Percentiles rank a stretch among this genome's conserved stretches.
Conservation (phyloP, 2,329 filamentous ascomycete genomes). For the Byssochlamys sp. region DNA sequence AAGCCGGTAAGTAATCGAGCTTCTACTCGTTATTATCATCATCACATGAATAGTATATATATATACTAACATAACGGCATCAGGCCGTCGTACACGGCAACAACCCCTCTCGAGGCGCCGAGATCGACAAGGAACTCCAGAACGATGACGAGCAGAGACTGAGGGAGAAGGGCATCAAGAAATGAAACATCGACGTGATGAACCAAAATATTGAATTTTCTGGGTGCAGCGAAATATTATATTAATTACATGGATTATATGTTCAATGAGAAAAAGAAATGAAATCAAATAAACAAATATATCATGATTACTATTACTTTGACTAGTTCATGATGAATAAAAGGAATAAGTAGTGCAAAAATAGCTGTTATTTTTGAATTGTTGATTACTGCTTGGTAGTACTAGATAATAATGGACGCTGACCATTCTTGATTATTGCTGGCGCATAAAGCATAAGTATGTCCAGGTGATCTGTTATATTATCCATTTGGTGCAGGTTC, state of each 20-base stretch:
- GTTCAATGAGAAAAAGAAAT: neutral
- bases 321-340: neutral
- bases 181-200: constrained; percentile 10
- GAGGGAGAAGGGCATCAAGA: constrained; percentile 34
- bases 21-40: neutral
- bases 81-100: constrained; percentile 39
- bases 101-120: constrained; percentile 37
- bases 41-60: neutral
- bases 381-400: too few species aligned
- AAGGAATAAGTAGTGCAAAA: neutral
- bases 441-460: too few species aligned
- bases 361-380: too few species aligned
- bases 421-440: too few species aligned
- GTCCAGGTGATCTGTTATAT: too few species aligned
- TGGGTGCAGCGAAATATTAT: neutral
- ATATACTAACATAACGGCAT: neutral
- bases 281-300: neutral
- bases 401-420: too few species aligned
- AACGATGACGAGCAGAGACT: constrained; percentile 36
- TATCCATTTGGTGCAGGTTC: too few species aligned
- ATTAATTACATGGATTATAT: neutral
- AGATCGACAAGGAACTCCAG: constrained; percentile 38
- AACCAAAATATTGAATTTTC: neutral
- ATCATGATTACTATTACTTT: neutral
- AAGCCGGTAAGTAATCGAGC: constrained; percentile 24